A percentile compares a stretch with the other conserved stretches of the same genome.
Conservation (phyloP, 1,284 basidiomycete species). For the Chondrostereum purpureum region DNA sequence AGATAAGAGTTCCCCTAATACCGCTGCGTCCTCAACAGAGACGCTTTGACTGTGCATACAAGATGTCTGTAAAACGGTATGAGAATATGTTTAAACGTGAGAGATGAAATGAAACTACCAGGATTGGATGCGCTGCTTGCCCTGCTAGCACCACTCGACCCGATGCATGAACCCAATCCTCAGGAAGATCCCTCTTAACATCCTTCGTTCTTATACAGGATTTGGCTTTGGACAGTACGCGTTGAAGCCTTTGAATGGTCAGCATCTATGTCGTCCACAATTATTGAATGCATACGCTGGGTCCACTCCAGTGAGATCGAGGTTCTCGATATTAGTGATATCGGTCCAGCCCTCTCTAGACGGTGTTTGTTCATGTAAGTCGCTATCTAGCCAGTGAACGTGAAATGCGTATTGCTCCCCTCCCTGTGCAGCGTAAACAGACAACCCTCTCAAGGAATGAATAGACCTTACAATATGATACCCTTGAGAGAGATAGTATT, state of each 20-base stretch:
- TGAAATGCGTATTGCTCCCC: constrained; percentile 23
- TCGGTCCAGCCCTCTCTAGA: constrained; percentile 22
- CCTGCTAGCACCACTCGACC: constrained; percentile 38
- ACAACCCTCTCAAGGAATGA: too few species aligned
- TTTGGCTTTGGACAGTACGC: constrained; percentile 19
- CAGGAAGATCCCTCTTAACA: constrained; percentile 19
- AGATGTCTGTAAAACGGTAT: too few species aligned
- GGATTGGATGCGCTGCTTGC: constrained; percentile 42
- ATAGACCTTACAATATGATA: constrained; percentile 17
- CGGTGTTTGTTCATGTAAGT: constrained; percentile 8
- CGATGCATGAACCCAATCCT: constrained; percentile 31
- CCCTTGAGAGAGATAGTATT: constrained; percentile 8
- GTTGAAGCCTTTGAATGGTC: constrained; percentile 12
- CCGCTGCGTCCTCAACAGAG: constrained; percentile 36
- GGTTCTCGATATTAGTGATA: constrained; percentile 17
- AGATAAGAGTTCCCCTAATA: constrained; percentile 41
- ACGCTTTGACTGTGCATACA: constrained; percentile 26
- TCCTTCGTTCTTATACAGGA: constrained; percentile 22
- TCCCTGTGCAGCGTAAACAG: constrained; percentile 18
- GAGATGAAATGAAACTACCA: too few species aligned
- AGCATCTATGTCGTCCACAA: constrained; percentile 1
- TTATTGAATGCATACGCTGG: constrained; percentile 17
- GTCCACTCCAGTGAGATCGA: constrained; percentile 18
- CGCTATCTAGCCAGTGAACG: constrained; percentile 24
- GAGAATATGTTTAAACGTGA: too few species aligned